Percentiles rank a stretch among this genome's conserved stretches.
These are phyloP conservation scores for Pachyrhizus erosus DNA, from an alignment of 306 rosid species.

Conservation along the genomic window DNA sequence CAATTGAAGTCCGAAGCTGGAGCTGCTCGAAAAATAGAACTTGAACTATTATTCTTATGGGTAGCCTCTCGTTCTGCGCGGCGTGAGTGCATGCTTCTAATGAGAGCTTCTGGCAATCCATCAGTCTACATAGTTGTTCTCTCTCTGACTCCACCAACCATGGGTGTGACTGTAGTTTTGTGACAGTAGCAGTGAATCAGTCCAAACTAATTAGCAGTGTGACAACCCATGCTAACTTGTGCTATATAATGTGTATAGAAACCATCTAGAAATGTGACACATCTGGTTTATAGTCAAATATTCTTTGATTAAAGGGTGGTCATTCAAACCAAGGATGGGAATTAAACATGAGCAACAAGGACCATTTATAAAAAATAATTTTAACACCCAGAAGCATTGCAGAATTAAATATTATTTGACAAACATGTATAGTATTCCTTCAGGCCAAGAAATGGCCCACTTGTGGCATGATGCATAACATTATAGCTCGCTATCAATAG, in stretches of 20 bases:
- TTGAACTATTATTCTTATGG: slow-evolving; percentile 90
- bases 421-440: neutral
- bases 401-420: neutral
- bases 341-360: too few relatives aligned
- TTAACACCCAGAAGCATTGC: neutral
- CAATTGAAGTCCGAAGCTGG: slow-evolving; percentile 94
- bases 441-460: slow-evolving; percentile 23
- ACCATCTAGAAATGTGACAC: neutral
- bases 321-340: slow-evolving; percentile 11
- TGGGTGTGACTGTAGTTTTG: slow-evolving; percentile 87
- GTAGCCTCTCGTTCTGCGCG: slow-evolving; percentile 95
- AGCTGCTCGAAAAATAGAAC: slow-evolving; percentile 99
- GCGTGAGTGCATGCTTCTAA: slow-evolving; percentile 99
- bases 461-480: neutral
- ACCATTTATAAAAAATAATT: too few relatives aligned
- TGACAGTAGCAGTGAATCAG: slow-evolving; percentile 41
- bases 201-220: slow-evolving; percentile 25
- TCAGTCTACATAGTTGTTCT: slow-evolving; percentile 87
- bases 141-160: slow-evolving; percentile 95
- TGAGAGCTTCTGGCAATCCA: slow-evolving; percentile 99
- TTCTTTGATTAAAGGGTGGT: slow-evolving; percentile 1
- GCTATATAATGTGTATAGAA: neutral
- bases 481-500: neutral
- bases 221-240: neutral
- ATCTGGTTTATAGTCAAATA: neutral